Evolutionary conservation across 225 moss, liverwort and hornwort genomes (phyloP).

Genomic region (Straminergon stramineum): DNA sequence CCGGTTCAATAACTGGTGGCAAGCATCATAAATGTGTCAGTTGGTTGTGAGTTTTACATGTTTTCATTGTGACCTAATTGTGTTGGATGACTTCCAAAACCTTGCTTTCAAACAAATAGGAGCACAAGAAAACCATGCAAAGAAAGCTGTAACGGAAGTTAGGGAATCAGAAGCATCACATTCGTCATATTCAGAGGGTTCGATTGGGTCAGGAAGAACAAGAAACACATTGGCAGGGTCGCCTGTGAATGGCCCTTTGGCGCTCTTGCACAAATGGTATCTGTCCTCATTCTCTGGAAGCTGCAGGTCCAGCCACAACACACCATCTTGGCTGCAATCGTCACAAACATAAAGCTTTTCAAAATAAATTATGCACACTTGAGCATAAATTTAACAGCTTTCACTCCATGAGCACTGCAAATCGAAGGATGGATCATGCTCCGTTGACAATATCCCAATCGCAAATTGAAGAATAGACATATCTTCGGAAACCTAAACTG

Average conservation of each 20-base stretch:
- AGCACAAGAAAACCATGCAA: not conserved
- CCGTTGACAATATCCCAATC: not conserved
- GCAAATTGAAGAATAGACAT: not conserved
- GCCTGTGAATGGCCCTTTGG: slow-evolving; percentile 74
- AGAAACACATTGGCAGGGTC: slow-evolving; percentile 70
- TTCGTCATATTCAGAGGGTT: slow-evolving; percentile 42
- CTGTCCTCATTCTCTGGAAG: slow-evolving; percentile 58
- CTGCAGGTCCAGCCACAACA: slow-evolving; percentile 84
- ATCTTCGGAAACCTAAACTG: not conserved
- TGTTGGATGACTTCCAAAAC: not conserved
- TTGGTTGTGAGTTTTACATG: not conserved
- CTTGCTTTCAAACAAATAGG: not conserved
- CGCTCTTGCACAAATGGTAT: slow-evolving; percentile 66
- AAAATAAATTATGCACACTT: not conserved
- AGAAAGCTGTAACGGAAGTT: not conserved
- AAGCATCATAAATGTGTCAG: not conserved
- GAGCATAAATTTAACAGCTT: not conserved
- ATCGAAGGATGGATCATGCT: not conserved
- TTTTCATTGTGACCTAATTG: not conserved
- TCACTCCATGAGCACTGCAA: not conserved
- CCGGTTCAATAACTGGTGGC: slow-evolving; percentile 31
- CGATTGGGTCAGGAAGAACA: slow-evolving; percentile 58
- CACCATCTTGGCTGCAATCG: slow-evolving; percentile 79
- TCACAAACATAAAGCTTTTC: not conserved
- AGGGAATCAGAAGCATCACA: slow-evolving; percentile 10